A percentile compares a stretch with the other conserved stretches of the same genome.
phyloP scores from a whole-genome alignment of 1,139 yeast genomes.

The Suzukiozyma palmioleophila region DNA sequence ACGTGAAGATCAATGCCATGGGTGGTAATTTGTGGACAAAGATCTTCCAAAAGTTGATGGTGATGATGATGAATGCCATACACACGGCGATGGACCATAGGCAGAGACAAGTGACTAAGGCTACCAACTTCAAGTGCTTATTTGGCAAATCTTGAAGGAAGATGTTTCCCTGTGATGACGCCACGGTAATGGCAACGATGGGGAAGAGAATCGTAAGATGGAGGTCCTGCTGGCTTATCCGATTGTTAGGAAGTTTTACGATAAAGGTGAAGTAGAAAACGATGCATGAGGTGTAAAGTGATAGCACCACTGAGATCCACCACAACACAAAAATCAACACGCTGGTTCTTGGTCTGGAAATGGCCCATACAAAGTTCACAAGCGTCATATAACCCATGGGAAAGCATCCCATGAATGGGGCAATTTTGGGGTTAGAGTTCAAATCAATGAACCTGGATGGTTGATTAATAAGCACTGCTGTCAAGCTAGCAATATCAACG shows the following conservation, averaged over 20 bases:
- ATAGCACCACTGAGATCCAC: slow-evolving; percentile 58
- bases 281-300: slow-evolving; percentile 56
- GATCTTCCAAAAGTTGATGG: slow-evolving; percentile 57
- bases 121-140: slow-evolving; percentile 40
- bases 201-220: slow-evolving; percentile 57
- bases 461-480: not conserved
- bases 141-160: slow-evolving; percentile 43
- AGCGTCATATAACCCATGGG: slow-evolving; percentile 76
- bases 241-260: slow-evolving; percentile 21
- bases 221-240: slow-evolving; percentile 19
- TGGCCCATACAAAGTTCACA: slow-evolving; percentile 42
- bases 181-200: slow-evolving; percentile 72
- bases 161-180: slow-evolving; percentile 60
- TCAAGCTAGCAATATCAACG: slow-evolving; percentile 8
- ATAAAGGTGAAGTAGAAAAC: slow-evolving; percentile 41
- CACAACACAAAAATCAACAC: slow-evolving; percentile 49
- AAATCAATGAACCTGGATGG: slow-evolving; percentile 30
- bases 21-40: slow-evolving; percentile 58
- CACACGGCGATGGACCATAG: slow-evolving; percentile 68
- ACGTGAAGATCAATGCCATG: slow-evolving; percentile 23
- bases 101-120: slow-evolving; percentile 51
- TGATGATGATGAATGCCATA: slow-evolving; percentile 52
- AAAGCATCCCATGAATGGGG: slow-evolving; percentile 68
- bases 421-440: slow-evolving; percentile 42
- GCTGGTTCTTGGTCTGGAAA: not conserved